phyloP scores from a whole-genome alignment of 768 basidiomycete species.

The Fomitopsis serialis region DNA sequence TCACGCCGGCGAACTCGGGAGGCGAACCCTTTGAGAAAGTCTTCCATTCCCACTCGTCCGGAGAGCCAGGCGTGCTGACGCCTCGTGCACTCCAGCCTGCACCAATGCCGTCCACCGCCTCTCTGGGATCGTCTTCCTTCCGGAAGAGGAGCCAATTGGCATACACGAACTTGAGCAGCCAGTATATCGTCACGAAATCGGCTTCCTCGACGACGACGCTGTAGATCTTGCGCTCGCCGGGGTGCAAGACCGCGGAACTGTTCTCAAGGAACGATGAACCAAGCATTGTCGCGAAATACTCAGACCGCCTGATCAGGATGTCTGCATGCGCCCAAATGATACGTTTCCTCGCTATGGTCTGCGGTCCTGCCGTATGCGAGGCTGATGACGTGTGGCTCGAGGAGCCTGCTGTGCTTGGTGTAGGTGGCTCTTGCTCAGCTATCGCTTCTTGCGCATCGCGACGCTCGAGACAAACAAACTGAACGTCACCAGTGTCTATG shows the following conservation, averaged over 20 bases:
- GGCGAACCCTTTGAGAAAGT: slow-evolving; percentile 41
- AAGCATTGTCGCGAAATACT: slow-evolving; percentile 76
- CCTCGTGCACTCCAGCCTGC: slow-evolving; percentile 62
- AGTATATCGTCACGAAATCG: slow-evolving; percentile 73
- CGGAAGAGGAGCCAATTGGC: slow-evolving; percentile 71
- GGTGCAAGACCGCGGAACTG: slow-evolving; percentile 16
- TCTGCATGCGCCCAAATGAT: slow-evolving; percentile 76
- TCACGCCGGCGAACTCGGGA: slow-evolving; percentile 24
- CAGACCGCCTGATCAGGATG: slow-evolving; percentile 66
- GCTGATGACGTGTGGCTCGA: slow-evolving; percentile 31
- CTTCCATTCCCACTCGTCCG: slow-evolving; percentile 69
- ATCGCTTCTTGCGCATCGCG: slow-evolving; percentile 26
- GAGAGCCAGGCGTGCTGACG: slow-evolving; percentile 36
- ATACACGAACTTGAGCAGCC: slow-evolving; percentile 74
- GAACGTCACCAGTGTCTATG: slow-evolving; percentile 72
- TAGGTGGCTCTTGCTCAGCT: slow-evolving; percentile 21
- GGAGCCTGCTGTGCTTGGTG: slow-evolving; percentile 26
- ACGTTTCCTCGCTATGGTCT: slow-evolving; percentile 60
- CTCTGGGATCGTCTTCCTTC: slow-evolving; percentile 61
- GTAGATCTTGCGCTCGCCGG: slow-evolving; percentile 51
- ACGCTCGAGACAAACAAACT: slow-evolving; percentile 67
- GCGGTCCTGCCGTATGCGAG: slow-evolving; percentile 35
- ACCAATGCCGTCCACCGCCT: slow-evolving; percentile 62
- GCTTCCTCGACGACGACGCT: slow-evolving; percentile 74
- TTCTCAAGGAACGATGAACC: slow-evolving; percentile 67